Conservation (phyloP, 2,329 filamentous ascomycete species). For the Colletotrichum spaethianum region DNA sequence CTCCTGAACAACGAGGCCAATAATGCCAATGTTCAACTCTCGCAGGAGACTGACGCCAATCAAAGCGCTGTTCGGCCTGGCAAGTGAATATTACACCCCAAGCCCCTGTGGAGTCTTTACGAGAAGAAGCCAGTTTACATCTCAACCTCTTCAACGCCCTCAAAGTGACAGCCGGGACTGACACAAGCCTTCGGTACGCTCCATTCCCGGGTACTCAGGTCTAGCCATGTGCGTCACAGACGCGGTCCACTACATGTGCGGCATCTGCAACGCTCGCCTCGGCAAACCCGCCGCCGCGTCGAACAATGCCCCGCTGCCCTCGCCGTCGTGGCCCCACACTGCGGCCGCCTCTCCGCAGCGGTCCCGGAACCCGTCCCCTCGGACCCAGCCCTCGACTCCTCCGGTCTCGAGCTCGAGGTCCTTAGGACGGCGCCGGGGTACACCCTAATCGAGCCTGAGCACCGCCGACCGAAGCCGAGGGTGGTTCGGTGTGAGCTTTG, state of each 20-base stretch:
- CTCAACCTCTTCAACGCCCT: neutral
- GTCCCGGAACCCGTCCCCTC: conserved; percentile 1
- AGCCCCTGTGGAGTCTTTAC: neutral
- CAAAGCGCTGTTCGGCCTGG: neutral
- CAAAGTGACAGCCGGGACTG: fast-evolving
- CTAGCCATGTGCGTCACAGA: conserved; percentile 18
- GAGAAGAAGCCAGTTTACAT: neutral
- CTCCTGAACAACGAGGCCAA: neutral
- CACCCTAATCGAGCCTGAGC: neutral
- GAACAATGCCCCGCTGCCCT: conserved; percentile 13
- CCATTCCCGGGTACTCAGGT: neutral
- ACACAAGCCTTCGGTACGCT: neutral
- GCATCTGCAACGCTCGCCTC: conserved; percentile 25
- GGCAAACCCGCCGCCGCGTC: conserved; percentile 10
- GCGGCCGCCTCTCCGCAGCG: conserved; percentile 14
- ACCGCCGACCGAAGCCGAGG: conserved; percentile 18
- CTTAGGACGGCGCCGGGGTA: conserved; percentile 19
- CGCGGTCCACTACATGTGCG: conserved; percentile 11
- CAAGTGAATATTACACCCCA: neutral
- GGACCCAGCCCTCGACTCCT: conserved; percentile 23
- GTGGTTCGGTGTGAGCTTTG: conserved; percentile 22
- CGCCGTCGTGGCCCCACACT: conserved; percentile 6
- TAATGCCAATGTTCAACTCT: neutral
- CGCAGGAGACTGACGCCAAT: neutral
- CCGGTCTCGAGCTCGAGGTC: conserved; percentile 26